Evolutionary conservation across 2,329 filamentous ascomycete species (phyloP), one percentile per base, ranked within the genome.

Genomic region (Scolecobasidium constrictum): DNA sequence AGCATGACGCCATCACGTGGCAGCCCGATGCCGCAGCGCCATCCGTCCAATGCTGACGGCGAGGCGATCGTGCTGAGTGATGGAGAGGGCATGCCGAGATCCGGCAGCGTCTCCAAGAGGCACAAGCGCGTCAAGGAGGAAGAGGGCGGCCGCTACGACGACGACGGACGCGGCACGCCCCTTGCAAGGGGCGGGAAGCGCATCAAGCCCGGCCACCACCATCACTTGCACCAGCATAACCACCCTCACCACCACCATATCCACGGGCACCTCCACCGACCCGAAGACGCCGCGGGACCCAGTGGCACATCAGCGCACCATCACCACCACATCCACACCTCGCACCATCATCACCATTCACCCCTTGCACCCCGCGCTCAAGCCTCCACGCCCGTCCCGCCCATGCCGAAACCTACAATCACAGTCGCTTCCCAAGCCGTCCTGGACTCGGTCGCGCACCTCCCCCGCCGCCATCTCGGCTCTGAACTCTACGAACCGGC

Each of bases 381-480:
- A 4, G 40, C 44, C 3, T 17, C 36, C 4, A 46, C 48, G 17
- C 48, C 50, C 9, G 41, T 54, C 5, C 53, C 59, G 15, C 48
- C 54, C 4, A 64, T 78, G 35, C 68, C 77, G 45, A 79, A 81
- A 55, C 70, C 78, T 5, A 80, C 78, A 47, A 77, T 75, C 3
- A 75, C 73, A 13, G 72, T 94, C 18, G 75, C 74, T 7, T 83
- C 82, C 2, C 72, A 83, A 48, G 71, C 75, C 1, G 75, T 94
- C 0, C 60, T 94, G 11, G 78, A 86, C 2, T 79, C 77, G 21
- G 78, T 90, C 3, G 71, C 80, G 1, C 66, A 81, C 45, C 71
- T 77, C 15, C 83, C 85, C 6, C 81, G 87, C 7, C 74, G 78
- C 43, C 87, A 95, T 56, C 73, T 96, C 2, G 90, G 90, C 23